phyloP scores from a whole-genome alignment of 176 grass and related monocot species.

The Tillandsia leiboldiana region DNA sequence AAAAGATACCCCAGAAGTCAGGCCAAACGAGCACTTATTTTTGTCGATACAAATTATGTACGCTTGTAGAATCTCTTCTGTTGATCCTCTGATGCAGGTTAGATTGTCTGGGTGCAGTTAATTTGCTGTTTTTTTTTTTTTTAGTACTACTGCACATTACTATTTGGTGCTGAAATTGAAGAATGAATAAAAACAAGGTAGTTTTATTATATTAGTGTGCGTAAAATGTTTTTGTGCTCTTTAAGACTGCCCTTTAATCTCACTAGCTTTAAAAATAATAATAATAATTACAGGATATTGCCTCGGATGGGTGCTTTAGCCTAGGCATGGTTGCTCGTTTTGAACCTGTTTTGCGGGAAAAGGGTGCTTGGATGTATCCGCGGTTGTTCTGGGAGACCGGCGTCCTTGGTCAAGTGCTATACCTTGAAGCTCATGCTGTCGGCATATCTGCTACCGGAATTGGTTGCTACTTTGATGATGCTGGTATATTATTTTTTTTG shows the following conservation, averaged over 20 bases:
- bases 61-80: too few species aligned
- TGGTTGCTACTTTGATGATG: slow-evolving; percentile 96
- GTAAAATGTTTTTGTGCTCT: not conserved
- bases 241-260: not conserved
- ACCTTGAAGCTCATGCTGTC: slow-evolving; percentile 93
- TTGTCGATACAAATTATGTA: too few species aligned
- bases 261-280: not conserved
- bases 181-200: not conserved
- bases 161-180: not conserved
- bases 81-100: too few species aligned
- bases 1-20: too few species aligned
- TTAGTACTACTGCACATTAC: not conserved
- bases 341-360: slow-evolving; percentile 53
- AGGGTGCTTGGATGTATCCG: slow-evolving; percentile 92
- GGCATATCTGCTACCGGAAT: slow-evolving; percentile 94
- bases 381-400: slow-evolving; percentile 92
- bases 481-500: slow-evolving; percentile 29
- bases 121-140: not conserved
- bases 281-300: slow-evolving; percentile 62
- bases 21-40: too few species aligned
- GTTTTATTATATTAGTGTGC: not conserved
- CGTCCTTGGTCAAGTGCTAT: slow-evolving; percentile 84
- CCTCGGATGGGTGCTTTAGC: slow-evolving; percentile 91
- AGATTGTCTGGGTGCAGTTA: too few species aligned
- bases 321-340: slow-evolving; percentile 89